Evolutionary conservation across 2,329 filamentous ascomycete species (phyloP).

Genomic region (Phoma herbarum): DNA sequence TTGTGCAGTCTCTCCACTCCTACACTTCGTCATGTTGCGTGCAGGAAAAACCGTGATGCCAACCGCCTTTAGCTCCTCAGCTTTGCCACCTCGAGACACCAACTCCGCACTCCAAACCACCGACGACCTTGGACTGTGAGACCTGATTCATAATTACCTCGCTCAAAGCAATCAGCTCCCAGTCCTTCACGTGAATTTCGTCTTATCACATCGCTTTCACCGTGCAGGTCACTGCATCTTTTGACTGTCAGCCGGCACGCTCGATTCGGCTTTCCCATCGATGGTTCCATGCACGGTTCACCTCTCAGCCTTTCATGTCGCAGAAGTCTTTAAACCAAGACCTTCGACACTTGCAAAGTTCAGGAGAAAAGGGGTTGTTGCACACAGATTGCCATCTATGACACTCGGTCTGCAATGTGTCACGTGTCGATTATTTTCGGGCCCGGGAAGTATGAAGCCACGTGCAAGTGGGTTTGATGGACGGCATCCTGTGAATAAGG

Average conservation of each 20-base stretch:
- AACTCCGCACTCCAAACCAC: background rate
- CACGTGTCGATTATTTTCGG: background rate
- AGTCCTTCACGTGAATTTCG: background rate
- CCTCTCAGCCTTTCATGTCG: conserved; percentile 24
- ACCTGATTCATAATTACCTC: background rate
- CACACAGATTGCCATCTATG: conserved; percentile 8
- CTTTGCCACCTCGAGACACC: conserved; percentile 3
- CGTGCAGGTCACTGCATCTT: conserved; percentile 4
- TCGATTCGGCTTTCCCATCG: conserved; percentile 12
- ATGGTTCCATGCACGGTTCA: conserved; percentile 14
- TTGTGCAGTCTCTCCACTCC: background rate
- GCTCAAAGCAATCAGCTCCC: too few relatives aligned
- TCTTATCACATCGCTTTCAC: background rate
- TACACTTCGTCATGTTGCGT: conserved; percentile 6
- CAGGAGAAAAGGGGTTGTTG: conserved; percentile 8
- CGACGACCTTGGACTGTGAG: background rate
- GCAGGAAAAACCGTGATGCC: conserved; percentile 3
- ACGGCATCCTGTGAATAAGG: background rate
- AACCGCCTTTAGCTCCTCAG: conserved; percentile 7
- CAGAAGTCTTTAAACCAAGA: conserved; percentile 12
- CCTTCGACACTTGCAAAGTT: conserved; percentile 11
- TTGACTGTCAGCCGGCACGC: conserved; percentile 13
- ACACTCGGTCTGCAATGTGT: background rate
- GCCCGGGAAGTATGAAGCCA: too few relatives aligned
- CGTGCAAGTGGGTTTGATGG: background rate